Percentiles rank a stretch among this genome's conserved stretches.
phyloP scores from a whole-genome alignment of 805 yeast genomes.

The Schizosaccharomyces japonicus region DNA sequence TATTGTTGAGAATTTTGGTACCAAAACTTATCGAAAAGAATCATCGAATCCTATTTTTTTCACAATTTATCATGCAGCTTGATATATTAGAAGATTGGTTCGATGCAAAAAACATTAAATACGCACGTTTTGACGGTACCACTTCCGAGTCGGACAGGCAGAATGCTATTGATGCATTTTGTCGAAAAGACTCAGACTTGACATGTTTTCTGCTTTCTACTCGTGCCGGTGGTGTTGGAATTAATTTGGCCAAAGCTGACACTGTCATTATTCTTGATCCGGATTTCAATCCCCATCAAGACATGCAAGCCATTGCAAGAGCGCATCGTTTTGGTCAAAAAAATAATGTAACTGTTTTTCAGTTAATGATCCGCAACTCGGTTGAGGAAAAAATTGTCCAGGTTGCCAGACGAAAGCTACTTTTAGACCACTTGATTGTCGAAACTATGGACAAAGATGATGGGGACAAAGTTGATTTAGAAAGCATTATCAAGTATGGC shows the following conservation, averaged over 20 bases:
- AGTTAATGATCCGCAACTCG: conserved; percentile 27
- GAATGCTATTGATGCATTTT: conserved; percentile 32
- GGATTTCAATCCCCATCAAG: conserved; percentile 95
- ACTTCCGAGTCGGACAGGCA: conserved; percentile 41
- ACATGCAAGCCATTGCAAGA: conserved; percentile 83
- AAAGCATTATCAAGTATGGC: conserved; percentile 18
- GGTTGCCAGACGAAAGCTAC: conserved; percentile 69
- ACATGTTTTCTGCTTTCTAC: conserved; percentile 58
- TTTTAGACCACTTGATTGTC: conserved; percentile 73
- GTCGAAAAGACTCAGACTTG: conserved; percentile 15
- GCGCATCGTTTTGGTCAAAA: conserved; percentile 82
- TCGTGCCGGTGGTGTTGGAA: conserved; percentile 82
- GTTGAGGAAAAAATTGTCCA: conserved; percentile 50
- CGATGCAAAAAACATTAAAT: conserved; percentile 21
- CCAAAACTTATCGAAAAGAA: conserved; percentile 20
- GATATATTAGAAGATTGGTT: conserved; percentile 63
- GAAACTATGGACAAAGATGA: conserved; percentile 68
- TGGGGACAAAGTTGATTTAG: conserved; percentile 35
- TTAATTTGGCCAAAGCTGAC: conserved; percentile 66
- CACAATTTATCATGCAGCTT: conserved; percentile 68
- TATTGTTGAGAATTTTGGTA: conserved; percentile 31
- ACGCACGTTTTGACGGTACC: conserved; percentile 53
- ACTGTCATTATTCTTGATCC: conserved; percentile 72
- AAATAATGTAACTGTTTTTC: conserved; percentile 48
- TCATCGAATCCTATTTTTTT: conserved; percentile 58